Base-by-base conservation (phyloP, 345 rosid species). In the Salix purpurea region DNA sequence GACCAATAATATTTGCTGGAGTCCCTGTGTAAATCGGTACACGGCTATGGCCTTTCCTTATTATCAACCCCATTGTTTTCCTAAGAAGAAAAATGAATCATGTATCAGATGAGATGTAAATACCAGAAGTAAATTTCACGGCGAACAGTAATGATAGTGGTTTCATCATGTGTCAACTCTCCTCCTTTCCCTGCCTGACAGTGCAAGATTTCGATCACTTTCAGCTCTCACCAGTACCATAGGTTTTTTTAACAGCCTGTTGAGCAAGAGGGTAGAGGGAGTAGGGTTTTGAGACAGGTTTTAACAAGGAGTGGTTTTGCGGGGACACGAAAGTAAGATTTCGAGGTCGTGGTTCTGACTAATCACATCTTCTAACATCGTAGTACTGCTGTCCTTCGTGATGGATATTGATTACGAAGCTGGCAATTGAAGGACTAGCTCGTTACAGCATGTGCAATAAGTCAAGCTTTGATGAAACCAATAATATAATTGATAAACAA, bases 161-260 rank as follows among this genome's bases (percentile, higher is more conserved):
- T 92, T 82, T 94, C 98, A 34, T 91, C 89, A 62, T 87, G 94
- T 8, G 93, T 88, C 76, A 94, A 71, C 79, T 94, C 98, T 72
- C 98, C 97, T 2, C 98, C 96, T 86, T 88, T 94, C 70, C 96
- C 96, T 44, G 94, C 98, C 96, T 89, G 76, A 66, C n/a, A 70
- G 39, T 36, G 36, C 40, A 23, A 40, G 36, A 76, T 36, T 21
- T 56, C 24, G 0, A 54, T 54, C 50, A 71, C 14, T 40, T 18
- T 34, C 40, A 75, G 19, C 67, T 54, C 56, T 39, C 46, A n/a
- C 60, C 73, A 46, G 37, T 36, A 1, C n/a, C 11, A 67, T 48
- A 26, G 56, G 14, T 0, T 2, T n/a, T 28, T 13, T n/a, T 46
- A n/a, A n/a, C n/a, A 26, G 26, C 26, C 26, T 36, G 6, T 36